Percentiles rank a stretch among this genome's conserved stretches.
Evolutionary conservation across 495 filamentous ascomycete species (phyloP).

Genomic region (Penicillium soppii): DNA sequence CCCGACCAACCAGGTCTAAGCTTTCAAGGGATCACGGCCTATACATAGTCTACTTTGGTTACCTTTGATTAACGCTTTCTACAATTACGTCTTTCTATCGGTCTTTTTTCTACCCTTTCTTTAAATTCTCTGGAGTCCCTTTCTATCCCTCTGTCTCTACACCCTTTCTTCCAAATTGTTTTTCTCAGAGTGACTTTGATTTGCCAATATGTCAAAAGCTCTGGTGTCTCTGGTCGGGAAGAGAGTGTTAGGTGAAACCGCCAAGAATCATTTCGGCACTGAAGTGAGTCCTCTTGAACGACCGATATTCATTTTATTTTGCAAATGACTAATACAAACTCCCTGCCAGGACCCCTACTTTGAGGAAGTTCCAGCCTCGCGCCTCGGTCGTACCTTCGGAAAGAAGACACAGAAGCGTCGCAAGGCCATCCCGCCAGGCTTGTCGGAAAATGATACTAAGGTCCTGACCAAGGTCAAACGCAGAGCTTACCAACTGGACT

Average conservation of each 20-base stretch:
- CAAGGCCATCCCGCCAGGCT: slow-evolving; percentile 66
- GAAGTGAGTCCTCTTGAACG: slow-evolving; percentile 54
- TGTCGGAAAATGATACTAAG: slow-evolving; percentile 75
- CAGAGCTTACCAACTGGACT: slow-evolving; percentile 79
- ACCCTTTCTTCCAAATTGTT: background rate
- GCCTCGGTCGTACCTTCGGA: slow-evolving; percentile 55
- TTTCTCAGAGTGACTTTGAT: background rate
- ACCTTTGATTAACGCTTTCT: too few species aligned
- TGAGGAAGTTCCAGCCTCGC: slow-evolving; percentile 68
- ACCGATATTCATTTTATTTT: slow-evolving; percentile 5
- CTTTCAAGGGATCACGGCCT: slow-evolving; percentile 1
- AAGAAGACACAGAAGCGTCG: slow-evolving; percentile 65
- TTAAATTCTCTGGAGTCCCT: too few species aligned
- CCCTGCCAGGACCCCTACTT: slow-evolving; percentile 80
- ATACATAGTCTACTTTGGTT: slow-evolving; percentile 20
- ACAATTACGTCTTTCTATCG: too few species aligned
- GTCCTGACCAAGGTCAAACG: slow-evolving; percentile 78
- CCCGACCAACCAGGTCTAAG: slow-evolving; percentile 5
- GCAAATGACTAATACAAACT: too few species aligned
- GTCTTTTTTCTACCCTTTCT: too few species aligned
- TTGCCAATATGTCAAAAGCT: slow-evolving; percentile 48
- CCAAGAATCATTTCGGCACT: slow-evolving; percentile 65
- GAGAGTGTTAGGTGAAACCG: slow-evolving; percentile 63
- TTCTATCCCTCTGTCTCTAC: slow-evolving; percentile 13
- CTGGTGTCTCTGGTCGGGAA: slow-evolving; percentile 60